Conservation (phyloP, 495 filamentous ascomycete genomes). For the Penicillium canescens region DNA sequence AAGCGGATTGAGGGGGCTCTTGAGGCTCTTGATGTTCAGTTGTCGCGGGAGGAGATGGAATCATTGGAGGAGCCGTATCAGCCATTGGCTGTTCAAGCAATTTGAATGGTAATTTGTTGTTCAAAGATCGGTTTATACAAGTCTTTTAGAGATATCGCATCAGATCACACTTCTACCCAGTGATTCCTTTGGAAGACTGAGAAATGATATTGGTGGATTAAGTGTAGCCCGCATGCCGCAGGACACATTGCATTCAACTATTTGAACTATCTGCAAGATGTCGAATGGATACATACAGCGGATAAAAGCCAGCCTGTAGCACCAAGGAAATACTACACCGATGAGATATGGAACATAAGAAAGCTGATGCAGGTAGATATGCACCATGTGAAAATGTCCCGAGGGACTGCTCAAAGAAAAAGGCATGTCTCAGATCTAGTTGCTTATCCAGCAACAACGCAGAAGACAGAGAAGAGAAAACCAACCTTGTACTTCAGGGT, state of each 20-base stretch:
- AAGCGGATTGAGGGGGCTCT: conserved; percentile 58
- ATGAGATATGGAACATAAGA: conserved; percentile 19
- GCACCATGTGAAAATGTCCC: conserved; percentile 1
- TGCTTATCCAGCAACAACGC: conserved; percentile 19
- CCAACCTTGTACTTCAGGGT: conserved; percentile 40
- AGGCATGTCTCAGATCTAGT: conserved; percentile 10
- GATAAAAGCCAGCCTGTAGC: conserved; percentile 18
- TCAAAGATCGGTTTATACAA: background rate
- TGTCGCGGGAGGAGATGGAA: conserved; percentile 57
- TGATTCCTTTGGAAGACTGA: background rate
- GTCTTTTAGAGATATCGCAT: too few species aligned
- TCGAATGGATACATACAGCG: conserved; percentile 30
- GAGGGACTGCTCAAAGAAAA: conserved; percentile 12
- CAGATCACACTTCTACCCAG: background rate
- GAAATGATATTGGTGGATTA: background rate
- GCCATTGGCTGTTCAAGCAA: conserved; percentile 26
- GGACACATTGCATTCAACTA: conserved; percentile 18
- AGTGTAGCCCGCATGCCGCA: conserved; percentile 12
- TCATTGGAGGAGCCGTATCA: conserved; percentile 62
- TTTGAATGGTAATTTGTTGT: background rate
- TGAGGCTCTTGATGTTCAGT: conserved; percentile 40
- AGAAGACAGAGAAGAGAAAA: conserved; percentile 32
- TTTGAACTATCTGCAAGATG: conserved; percentile 25
- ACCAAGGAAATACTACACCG: conserved; percentile 12
- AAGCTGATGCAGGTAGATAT: conserved; percentile 7